A percentile compares a stretch with the other conserved stretches of the same genome.
phyloP scores from a whole-genome alignment of 805 yeast genomes.

The Zygotorulaspora chibaensis region DNA sequence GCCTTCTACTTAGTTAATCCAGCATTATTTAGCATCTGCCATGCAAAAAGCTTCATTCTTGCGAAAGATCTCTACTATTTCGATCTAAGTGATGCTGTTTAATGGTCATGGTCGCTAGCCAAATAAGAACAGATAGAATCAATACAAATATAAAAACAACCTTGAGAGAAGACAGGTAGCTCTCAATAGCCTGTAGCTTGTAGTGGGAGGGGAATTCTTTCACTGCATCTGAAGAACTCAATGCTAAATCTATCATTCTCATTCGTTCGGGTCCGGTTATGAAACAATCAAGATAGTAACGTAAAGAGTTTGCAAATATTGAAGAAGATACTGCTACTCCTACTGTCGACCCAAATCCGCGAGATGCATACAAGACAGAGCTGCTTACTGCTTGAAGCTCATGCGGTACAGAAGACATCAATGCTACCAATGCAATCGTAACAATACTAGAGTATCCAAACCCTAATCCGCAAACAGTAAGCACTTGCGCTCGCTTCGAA shows the following conservation, averaged over 20 bases:
- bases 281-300: constrained; percentile 4
- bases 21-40: too few relatives aligned
- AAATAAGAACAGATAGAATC: constrained; percentile 3
- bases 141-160: constrained; percentile 7
- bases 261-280: constrained; percentile 5
- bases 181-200: constrained; percentile 8
- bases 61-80: background rate
- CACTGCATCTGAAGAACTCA: constrained; percentile 9
- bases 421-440: constrained; percentile 8
- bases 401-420: constrained; percentile 9
- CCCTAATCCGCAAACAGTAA: constrained; percentile 6
- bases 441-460: constrained; percentile 6
- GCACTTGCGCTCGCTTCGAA: constrained; percentile 1
- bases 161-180: constrained; percentile 6
- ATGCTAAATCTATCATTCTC: constrained; percentile 7
- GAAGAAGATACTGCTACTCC: constrained; percentile 30
- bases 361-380: constrained; percentile 12
- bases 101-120: constrained; percentile 2
- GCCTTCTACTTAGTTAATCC: too few relatives aligned
- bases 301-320: constrained; percentile 10
- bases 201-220: constrained; percentile 1
- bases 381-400: constrained; percentile 8
- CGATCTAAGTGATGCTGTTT: constrained; percentile 3
- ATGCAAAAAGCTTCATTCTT: constrained; percentile 3
- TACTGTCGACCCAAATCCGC: constrained; percentile 17